Conservation (phyloP, 192 early-diverging fungal genomes). For the Coemansia interrupta region DNA sequence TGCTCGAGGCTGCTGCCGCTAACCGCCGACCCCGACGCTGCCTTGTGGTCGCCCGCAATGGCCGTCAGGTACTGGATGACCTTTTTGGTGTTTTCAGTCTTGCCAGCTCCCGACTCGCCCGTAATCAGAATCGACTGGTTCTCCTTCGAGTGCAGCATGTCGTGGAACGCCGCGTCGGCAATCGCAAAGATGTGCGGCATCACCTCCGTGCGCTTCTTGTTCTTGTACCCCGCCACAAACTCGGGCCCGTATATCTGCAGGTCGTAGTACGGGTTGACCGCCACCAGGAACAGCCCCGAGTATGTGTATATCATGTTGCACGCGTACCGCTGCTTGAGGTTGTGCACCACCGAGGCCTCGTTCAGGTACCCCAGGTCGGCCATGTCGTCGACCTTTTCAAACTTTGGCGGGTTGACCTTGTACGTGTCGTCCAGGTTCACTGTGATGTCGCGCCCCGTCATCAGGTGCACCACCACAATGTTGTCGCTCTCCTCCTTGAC, state of each 20-base stretch:
- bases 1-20: constrained; percentile 70
- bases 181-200: constrained; percentile 90
- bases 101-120: constrained; percentile 98
- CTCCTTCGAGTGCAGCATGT: constrained; percentile 89
- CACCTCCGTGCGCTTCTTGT: constrained; percentile 69
- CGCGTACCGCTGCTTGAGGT: constrained; percentile 84
- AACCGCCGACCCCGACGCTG: constrained; percentile 14
- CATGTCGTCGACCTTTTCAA: constrained; percentile 98
- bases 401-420: constrained; percentile 99
- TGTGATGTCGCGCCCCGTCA: constrained; percentile 67
- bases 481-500: constrained; percentile 65
- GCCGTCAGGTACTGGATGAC: constrained; percentile 97
- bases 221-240: constrained; percentile 60
- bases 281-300: constrained; percentile 97
- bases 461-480: constrained; percentile 69
- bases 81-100: constrained; percentile 99
- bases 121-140: constrained; percentile 98
- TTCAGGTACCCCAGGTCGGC: constrained; percentile 95
- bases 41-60: constrained; percentile 67
- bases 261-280: constrained; percentile 94
- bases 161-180: constrained; percentile 89
- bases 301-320: constrained; percentile 96
- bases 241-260: constrained; percentile 86
- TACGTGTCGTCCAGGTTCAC: constrained; percentile 79
- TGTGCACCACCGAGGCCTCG: constrained; percentile 98